Evolutionary conservation across 345 rosid species (phyloP).

Genomic region (Lagerstroemia speciosa): DNA sequence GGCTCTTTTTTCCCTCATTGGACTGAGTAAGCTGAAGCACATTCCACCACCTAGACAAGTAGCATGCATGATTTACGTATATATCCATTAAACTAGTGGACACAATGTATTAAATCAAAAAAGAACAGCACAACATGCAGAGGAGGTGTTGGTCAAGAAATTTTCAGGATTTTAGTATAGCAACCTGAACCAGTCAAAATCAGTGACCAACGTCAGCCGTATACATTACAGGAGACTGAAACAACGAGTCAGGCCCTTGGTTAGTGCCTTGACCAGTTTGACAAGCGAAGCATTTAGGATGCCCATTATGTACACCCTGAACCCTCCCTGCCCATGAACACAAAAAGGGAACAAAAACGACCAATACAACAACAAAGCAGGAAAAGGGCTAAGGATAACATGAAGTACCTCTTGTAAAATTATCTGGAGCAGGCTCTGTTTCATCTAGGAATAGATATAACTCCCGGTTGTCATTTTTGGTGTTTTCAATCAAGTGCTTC

Average conservation of each 20-base stretch:
- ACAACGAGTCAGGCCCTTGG: background rate
- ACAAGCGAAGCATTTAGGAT: background rate
- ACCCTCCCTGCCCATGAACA: background rate
- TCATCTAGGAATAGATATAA: constrained; percentile 56
- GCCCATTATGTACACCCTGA: background rate
- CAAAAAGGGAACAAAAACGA: background rate
- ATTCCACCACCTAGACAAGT: background rate
- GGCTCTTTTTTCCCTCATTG: background rate
- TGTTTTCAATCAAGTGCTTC: constrained; percentile 66
- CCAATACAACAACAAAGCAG: background rate
- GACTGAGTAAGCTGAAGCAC: background rate
- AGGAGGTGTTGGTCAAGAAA: background rate
- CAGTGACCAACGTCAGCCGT: background rate
- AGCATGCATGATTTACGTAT: background rate
- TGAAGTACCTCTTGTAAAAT: constrained; percentile 44
- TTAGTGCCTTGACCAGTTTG: background rate
- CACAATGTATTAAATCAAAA: background rate
- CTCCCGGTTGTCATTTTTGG: constrained; percentile 40
- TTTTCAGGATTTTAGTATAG: background rate
- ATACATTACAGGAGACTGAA: background rate
- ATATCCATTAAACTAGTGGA: background rate
- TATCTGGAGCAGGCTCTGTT: constrained; percentile 51
- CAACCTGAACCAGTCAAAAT: background rate
- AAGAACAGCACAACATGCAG: background rate
- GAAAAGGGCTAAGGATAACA: background rate